Base-by-base conservation (phyloP, 352 stramenopile species). In the Pythium rhizo-oryzae region DNA sequence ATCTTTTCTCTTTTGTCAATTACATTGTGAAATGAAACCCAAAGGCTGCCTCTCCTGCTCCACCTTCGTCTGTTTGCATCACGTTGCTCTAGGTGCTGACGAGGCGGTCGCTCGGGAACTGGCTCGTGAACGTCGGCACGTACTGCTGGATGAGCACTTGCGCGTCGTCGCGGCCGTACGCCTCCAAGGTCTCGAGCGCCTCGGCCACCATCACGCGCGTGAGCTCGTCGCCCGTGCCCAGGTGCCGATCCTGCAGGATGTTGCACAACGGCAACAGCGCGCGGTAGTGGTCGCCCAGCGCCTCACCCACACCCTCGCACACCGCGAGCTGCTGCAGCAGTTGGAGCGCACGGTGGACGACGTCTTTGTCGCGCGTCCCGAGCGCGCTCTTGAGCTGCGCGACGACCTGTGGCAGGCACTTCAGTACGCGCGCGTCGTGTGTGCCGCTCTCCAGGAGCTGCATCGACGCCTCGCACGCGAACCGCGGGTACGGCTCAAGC, bases 191-290 rank as follows among this genome's bases (percentile, higher is more conserved):
- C 71, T 94, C 86, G 33, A 94, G 79, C 21, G 76, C 73, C 37
- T 92, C 82, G 2, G 80, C 75, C 44, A 92, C 81, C 11, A 94
- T 70, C 37, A 75, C 75, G 62, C 75, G 83, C 0, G 84, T 94
- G 35, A 50, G 65, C 19, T 78, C 76, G 64, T 94, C 83, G 50
- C 83, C 84, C 1, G 81, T 92, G 59, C 83, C 84, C 37, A 93
- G 59, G 58, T 90, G 84, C 54, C 87, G 87, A 77, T 92, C 86
- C 66, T 92, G 85, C n/a, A 93, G 57, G 28, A 94, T 87, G 70
- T 92, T 94, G 71, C 84, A 94, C 50, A 93, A 67, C n/a, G 86
- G 86, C 43, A 94, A 72, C 39, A 94, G 67, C 13, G 83, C 78
- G 18, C 84, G 77, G 62, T 94, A 93, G 66, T 93, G 85, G 64